Evolutionary conservation across 768 basidiomycete genomes (phyloP), one percentile per base, ranked within the genome.

Genomic region (Crucibulum laeve): DNA sequence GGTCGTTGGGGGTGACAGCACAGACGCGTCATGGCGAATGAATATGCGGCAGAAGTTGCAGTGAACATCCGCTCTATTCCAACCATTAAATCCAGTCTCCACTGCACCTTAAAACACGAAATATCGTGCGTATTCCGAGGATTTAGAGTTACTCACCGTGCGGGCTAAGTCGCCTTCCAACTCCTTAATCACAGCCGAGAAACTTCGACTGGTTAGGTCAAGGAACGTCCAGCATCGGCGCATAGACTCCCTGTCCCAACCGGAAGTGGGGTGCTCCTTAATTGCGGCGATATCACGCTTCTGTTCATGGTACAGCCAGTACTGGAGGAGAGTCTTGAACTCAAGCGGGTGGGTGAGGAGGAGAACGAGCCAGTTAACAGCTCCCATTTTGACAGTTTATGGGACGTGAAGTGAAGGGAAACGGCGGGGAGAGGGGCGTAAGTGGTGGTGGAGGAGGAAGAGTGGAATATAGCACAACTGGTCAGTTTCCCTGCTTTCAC

Each of bases 91-190:
- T n/a, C n/a, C n/a, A n/a, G n/a, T n/a, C n/a, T n/a, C n/a, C n/a
- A n/a, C n/a, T n/a, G n/a, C n/a, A n/a, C n/a, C n/a, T n/a, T n/a
- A n/a, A n/a, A n/a, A n/a, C n/a, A n/a, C n/a, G n/a, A n/a, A n/a
- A n/a, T n/a, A n/a, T n/a, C n/a, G n/a, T n/a, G n/a, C n/a, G n/a
- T n/a, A n/a, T n/a, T n/a, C n/a, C n/a, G n/a, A n/a, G n/a, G n/a
- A n/a, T n/a, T n/a, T n/a, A 38, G 42, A 17, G 30, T 15, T 11
- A 80, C 91, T 65, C 60, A 96, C 94, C 32, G 85, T 87, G 48
- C 95, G 71, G 3, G 93, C 93, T 49, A 99, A 67, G 60, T 98
- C 95, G 0, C 93, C 95, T 23, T 99, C 93, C 3, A 98, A 70
- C 64, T 96, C 90, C 65, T 95, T 97, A 57, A 97, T 91, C 49